Evolutionary conservation across 139 green algal species (phyloP), one percentile per base, ranked within the genome.

Genomic region (Micromonas pusilla): DNA sequence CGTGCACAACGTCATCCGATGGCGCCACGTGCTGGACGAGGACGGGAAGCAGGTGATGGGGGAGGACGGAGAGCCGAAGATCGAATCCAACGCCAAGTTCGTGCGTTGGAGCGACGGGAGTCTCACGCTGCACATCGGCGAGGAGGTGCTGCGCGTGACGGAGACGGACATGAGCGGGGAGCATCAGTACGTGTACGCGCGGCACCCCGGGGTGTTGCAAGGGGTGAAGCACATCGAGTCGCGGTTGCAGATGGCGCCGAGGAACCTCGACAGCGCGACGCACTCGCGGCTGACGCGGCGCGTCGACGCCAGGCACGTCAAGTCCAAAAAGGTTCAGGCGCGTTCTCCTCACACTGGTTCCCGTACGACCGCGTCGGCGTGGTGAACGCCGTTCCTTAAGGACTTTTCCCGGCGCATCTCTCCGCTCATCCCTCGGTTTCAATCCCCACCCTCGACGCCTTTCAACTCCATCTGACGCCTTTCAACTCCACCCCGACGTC

Each of bases 61-160:
- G 64, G 5, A 53, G 39, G 34, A 34, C 23, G 53, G 53, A 19
- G 77, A 78, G 67, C 13, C 33, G 28, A 31, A 26, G 73, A 6
- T 78, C 2, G 78, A 86, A 72, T 78, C 67, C 73, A 88, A 86
- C 73, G 84, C 84, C 13, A 78, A 78, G n/a, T 53, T 88, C 16
- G 81, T 88, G 74, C 16, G 52, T 21, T 88, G 84, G 84, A 81
- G 70, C 4, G 84, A 88, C 62, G 84, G 81, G 26, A 79, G 38
- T 26, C 16, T 45, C 63, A 60, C 77, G 53, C 68, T 88, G 70
- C 39, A 79, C 28, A 38, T 88, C 23, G 84, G 84, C 60, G 68
- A 80, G 0, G 81, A 88, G 70, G 71, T 77, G 36, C 74, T 87
- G 2, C 39, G 77, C 4, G 52, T 81, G 31, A 65, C 38, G 21